Evolutionary conservation across 1,284 basidiomycete genomes (phyloP).

Genomic region (Vanrija sp.): DNA sequence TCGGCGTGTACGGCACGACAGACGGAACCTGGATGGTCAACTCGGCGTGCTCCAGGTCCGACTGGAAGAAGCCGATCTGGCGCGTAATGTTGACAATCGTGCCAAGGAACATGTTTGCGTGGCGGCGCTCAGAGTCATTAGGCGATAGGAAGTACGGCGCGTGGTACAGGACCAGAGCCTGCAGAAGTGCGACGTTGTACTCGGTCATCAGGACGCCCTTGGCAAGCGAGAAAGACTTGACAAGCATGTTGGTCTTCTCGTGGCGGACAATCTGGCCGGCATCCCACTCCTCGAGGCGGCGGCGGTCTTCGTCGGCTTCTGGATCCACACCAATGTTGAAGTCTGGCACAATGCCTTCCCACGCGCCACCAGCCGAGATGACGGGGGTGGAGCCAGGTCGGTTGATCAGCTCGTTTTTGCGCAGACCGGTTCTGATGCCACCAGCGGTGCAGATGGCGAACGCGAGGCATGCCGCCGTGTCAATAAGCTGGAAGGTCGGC

Average conservation of each 20-base stretch:
- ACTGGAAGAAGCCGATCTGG: conserved; percentile 48
- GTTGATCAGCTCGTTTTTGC: conserved; percentile 2
- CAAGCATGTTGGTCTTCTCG: conserved; percentile 52
- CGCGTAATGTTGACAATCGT: conserved; percentile 50
- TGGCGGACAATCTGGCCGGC: conserved; percentile 39
- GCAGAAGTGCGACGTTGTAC: conserved; percentile 49
- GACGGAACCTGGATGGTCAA: conserved; percentile 23
- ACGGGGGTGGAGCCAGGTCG: background rate
- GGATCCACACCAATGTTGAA: conserved; percentile 9
- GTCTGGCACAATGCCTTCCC: conserved; percentile 13
- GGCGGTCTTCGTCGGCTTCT: conserved; percentile 16
- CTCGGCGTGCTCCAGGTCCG: conserved; percentile 40
- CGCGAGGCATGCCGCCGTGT: conserved; percentile 47
- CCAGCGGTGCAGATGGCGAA: conserved; percentile 53
- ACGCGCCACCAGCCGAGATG: conserved; percentile 5
- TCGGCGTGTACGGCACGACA: conserved; percentile 28
- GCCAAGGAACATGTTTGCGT: conserved; percentile 47
- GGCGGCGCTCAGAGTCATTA: conserved; percentile 41
- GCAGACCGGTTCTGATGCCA: conserved; percentile 27
- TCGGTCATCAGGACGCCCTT: conserved; percentile 48
- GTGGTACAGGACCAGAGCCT: conserved; percentile 49
- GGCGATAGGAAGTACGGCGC: conserved; percentile 49
- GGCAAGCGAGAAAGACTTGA: conserved; percentile 48
- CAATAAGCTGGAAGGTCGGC: conserved; percentile 50
- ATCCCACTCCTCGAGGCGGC: conserved; percentile 33